These are phyloP conservation scores for Neonectria magnoliae DNA, from an alignment of 2,329 filamentous ascomycete genomes.

Conservation along the genomic window DNA sequence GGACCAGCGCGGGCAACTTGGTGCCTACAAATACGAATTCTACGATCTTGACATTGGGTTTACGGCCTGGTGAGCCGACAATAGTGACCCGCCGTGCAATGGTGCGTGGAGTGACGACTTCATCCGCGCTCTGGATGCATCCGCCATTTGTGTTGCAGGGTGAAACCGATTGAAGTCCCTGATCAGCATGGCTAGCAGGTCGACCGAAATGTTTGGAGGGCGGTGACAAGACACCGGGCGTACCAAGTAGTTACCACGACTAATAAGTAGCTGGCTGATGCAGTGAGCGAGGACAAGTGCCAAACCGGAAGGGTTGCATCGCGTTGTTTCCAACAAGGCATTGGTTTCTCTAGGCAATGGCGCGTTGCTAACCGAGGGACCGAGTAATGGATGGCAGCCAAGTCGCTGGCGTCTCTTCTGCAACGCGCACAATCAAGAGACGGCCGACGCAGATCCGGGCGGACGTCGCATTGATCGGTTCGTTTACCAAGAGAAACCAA, in stretches of 20 bases:
- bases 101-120: neutral
- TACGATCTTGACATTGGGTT: neutral
- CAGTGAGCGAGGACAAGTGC: neutral
- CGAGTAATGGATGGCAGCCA: too few species aligned
- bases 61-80: too few species aligned
- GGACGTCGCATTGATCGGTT: neutral
- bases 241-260: neutral
- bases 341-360: neutral
- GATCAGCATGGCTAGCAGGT: neutral
- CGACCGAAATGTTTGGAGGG: neutral
- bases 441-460: neutral
- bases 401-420: too few species aligned
- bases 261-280: neutral
- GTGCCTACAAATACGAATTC: neutral
- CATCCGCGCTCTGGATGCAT: neutral
- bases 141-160: neutral
- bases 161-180: neutral
- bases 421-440: neutral
- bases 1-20: neutral
- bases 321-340: neutral
- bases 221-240: neutral
- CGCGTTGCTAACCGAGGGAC: neutral
- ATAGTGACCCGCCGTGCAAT: neutral
- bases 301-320: neutral
- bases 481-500: too few species aligned